Conservation (phyloP, 2,329 filamentous ascomycete species). For the Clonostachys byssicola region DNA sequence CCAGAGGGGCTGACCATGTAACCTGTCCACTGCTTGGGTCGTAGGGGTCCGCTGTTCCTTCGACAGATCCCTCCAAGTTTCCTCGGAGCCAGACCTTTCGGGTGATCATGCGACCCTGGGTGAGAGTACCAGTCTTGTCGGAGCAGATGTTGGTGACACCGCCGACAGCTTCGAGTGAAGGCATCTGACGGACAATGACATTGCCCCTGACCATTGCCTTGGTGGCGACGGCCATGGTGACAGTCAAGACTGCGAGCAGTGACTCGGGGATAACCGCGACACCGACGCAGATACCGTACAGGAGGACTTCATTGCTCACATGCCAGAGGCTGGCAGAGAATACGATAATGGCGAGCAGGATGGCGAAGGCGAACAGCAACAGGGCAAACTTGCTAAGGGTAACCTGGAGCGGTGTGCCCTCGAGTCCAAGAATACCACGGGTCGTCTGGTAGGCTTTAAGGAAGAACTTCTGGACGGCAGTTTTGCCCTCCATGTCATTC, state of each 20-base stretch:
- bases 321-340: conserved; percentile 54
- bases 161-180: conserved; percentile 62
- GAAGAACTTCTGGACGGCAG: conserved; percentile 37
- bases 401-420: conserved; percentile 80
- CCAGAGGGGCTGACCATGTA: conserved; percentile 33
- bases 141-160: conserved; percentile 69
- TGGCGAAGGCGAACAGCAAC: conserved; percentile 69
- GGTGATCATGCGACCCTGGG: conserved; percentile 63
- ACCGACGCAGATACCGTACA: conserved; percentile 57
- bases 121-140: conserved; percentile 67
- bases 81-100: conserved; percentile 58
- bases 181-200: conserved; percentile 62
- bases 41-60: conserved; percentile 53
- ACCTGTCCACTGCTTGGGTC: conserved; percentile 55
- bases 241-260: conserved; percentile 65
- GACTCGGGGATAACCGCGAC: conserved; percentile 64
- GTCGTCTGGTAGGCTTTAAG: conserved; percentile 35
- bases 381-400: conserved; percentile 84
- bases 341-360: conserved; percentile 56
- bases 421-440: conserved; percentile 57
- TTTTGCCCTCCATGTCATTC: conserved; percentile 31
- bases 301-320: conserved; percentile 51
- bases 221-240: conserved; percentile 65
- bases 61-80: conserved; percentile 46
- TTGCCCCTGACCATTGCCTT: conserved; percentile 61